Conservation (phyloP, 768 basidiomycete species). For the Tephrocybe sp. region DNA sequence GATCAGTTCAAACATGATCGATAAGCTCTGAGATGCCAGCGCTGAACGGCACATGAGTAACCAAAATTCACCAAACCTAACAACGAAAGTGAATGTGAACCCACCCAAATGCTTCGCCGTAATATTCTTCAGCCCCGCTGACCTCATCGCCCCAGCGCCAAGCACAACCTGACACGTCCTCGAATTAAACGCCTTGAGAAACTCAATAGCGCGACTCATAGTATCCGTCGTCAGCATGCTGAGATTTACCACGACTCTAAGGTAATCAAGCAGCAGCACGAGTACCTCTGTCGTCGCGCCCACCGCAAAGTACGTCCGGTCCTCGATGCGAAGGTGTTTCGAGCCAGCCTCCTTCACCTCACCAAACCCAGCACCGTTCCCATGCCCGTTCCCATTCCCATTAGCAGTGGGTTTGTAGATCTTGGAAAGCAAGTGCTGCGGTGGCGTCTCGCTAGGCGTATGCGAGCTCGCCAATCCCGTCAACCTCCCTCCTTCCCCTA, state of each 20-base stretch:
- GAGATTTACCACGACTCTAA: constrained; percentile 85
- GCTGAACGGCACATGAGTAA: constrained; percentile 42
- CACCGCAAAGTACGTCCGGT: constrained; percentile 82
- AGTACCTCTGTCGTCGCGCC: constrained; percentile 80
- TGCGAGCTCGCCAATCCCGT: neutral
- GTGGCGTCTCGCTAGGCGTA: neutral
- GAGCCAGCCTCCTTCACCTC: constrained; percentile 30
- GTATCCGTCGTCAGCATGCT: constrained; percentile 89
- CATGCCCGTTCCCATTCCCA: neutral
- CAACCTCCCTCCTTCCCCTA: neutral
- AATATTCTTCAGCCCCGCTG: constrained; percentile 96
- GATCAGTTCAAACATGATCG: constrained; percentile 90
- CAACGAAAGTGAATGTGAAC: too few relatives aligned
- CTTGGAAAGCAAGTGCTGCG: neutral
- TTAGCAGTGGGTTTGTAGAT: neutral
- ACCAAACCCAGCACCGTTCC: constrained; percentile 10
- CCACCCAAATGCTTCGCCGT: constrained; percentile 95
- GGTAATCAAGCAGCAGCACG: constrained; percentile 76
- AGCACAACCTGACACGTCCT: constrained; percentile 97
- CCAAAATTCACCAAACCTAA: constrained; percentile 2
- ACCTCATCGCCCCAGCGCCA: constrained; percentile 98
- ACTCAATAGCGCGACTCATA: constrained; percentile 94
- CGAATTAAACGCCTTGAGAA: constrained; percentile 97
- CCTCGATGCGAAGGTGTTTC: constrained; percentile 79
- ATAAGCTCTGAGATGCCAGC: constrained; percentile 93